Evolutionary conservation across 352 stramenopile genomes (phyloP).

Genomic region (Phytophthora sp.): DNA sequence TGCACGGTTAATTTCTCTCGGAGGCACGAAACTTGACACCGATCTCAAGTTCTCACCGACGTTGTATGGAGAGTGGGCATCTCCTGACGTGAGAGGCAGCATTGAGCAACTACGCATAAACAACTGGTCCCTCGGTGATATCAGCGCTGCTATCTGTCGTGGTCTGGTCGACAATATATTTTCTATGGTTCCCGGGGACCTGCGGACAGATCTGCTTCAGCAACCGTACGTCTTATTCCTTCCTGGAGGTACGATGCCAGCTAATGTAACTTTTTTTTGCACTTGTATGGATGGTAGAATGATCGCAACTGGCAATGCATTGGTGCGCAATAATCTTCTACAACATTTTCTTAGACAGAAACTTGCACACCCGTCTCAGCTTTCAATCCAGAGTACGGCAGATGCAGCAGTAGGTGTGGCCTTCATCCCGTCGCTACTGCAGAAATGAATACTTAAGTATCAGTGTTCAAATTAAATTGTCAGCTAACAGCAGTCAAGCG

Average conservation of each 20-base stretch:
- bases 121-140: conserved; percentile 72
- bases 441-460: conserved; percentile 31
- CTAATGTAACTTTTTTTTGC: conserved; percentile 9
- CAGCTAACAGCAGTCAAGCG: too few species aligned
- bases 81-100: conserved; percentile 35
- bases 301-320: conserved; percentile 65
- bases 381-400: conserved; percentile 38
- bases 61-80: conserved; percentile 60
- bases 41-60: conserved; percentile 58
- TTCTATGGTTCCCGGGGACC: conserved; percentile 51
- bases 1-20: conserved; percentile 54
- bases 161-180: conserved; percentile 71
- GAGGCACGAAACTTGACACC: conserved; percentile 47
- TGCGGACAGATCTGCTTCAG: conserved; percentile 35
- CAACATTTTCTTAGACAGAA: conserved; percentile 50
- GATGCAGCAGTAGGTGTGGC: conserved; percentile 65
- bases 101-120: conserved; percentile 49
- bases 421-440: conserved; percentile 39
- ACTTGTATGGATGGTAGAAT: conserved; percentile 37
- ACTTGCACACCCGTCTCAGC: conserved; percentile 29
- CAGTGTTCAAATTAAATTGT: too few species aligned
- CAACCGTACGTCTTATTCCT: conserved; percentile 41
- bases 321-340: conserved; percentile 61
- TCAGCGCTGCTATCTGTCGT: conserved; percentile 63
- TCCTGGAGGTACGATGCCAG: neutral